phyloP scores from a whole-genome alignment of 1,139 yeast species.

The Scheffersomyces lignicola region DNA sequence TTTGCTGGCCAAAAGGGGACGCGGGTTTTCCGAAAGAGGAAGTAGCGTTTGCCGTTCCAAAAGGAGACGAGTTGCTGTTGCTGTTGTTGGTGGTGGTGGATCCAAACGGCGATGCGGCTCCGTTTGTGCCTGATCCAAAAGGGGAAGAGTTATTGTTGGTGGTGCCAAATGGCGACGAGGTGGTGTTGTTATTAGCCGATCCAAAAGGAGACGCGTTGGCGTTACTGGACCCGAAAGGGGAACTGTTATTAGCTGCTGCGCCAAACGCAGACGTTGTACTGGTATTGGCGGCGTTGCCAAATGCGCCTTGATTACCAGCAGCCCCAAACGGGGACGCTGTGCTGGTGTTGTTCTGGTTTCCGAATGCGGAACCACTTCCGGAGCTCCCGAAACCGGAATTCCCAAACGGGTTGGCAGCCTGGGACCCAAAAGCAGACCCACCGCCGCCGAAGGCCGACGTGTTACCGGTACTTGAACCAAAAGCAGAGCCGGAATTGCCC shows the following conservation, averaged over 20 bases:
- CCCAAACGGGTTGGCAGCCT: constrained; percentile 10
- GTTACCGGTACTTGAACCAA: constrained; percentile 11
- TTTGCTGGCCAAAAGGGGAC: constrained; percentile 12
- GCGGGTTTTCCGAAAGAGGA: constrained; percentile 11
- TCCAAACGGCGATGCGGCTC: constrained; percentile 20
- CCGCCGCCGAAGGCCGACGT: constrained; percentile 11
- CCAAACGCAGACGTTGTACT: constrained; percentile 9
- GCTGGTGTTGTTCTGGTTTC: constrained; percentile 5
- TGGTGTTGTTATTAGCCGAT: constrained; percentile 4
- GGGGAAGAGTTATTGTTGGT: constrained; percentile 8
- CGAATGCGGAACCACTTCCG: constrained; percentile 9
- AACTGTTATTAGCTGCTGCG: constrained; percentile 1
- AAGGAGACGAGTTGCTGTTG: constrained; percentile 8
- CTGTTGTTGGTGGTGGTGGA: constrained; percentile 5
- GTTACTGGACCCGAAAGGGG: constrained; percentile 8
- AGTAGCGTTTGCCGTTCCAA: constrained; percentile 9
- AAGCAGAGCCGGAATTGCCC: constrained; percentile 10
- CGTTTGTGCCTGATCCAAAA: constrained; percentile 12
- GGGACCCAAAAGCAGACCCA: too few relatives aligned
- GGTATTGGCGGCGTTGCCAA: too few relatives aligned
- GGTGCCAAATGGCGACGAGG: constrained; percentile 13
- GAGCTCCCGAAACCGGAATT: constrained; percentile 14
- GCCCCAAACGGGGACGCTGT: constrained; percentile 6
- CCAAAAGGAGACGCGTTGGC: constrained; percentile 10
- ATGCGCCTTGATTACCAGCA: too few relatives aligned